Percentiles rank a stretch among this genome's conserved stretches.
Conservation (phyloP, 192 early-diverging fungal species). For the Phlyctochytrium arcticum region DNA sequence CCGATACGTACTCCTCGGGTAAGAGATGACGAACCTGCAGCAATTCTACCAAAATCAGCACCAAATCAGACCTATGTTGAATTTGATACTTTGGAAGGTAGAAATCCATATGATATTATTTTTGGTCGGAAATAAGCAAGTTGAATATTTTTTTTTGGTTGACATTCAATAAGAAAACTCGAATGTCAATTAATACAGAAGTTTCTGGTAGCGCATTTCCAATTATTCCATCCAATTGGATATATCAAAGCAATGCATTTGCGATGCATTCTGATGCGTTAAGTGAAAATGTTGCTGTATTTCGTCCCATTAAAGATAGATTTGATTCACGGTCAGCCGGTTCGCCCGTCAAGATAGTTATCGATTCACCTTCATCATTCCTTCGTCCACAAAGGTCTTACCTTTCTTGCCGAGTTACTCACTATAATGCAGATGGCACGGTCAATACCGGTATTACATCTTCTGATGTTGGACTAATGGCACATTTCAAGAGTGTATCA, state of each 20-base stretch:
- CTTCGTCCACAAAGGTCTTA: not conserved
- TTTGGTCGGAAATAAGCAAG: not conserved
- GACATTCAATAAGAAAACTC: not conserved
- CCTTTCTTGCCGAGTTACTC: not conserved
- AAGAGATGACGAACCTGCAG: too few species aligned
- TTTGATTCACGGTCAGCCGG: not conserved
- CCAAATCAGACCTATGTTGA: not conserved
- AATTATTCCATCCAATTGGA: not conserved
- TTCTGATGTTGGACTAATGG: not conserved
- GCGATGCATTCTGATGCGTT: not conserved
- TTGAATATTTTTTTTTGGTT: not conserved
- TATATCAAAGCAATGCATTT: not conserved
- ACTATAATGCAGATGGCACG: not conserved
- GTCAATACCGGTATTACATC: not conserved
- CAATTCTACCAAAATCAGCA: too few species aligned
- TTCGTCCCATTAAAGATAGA: too few species aligned
- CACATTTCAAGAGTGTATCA: not conserved
- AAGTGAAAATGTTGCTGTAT: slow-evolving; percentile 1
- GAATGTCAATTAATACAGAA: not conserved
- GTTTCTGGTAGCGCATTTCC: not conserved
- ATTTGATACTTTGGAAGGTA: too few species aligned
- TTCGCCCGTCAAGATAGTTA: not conserved
- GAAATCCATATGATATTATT: not conserved
- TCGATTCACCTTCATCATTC: not conserved
- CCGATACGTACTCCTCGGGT: too few species aligned